Percentiles rank a stretch among this genome's conserved stretches.
Conservation (phyloP, 345 rosid species). For the Physaria fendleri region DNA sequence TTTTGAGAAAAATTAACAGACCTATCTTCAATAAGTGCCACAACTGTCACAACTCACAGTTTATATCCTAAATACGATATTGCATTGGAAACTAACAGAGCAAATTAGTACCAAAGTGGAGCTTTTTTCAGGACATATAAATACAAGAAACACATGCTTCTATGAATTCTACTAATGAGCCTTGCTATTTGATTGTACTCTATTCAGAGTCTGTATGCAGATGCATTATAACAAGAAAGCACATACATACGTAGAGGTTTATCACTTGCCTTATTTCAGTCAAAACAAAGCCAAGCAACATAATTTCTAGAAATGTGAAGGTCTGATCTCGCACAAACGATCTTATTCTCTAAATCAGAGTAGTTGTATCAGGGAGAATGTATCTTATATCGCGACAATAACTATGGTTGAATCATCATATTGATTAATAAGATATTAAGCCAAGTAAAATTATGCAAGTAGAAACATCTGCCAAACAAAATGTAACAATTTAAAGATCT, state of each 20-base stretch:
- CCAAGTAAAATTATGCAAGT: background rate
- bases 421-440: constrained; percentile 1
- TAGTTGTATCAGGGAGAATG: background rate
- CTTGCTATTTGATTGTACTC: too few species aligned
- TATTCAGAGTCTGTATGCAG: background rate
- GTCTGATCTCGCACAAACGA: background rate
- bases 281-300: background rate
- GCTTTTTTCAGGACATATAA: background rate
- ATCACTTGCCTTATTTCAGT: background rate
- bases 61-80: background rate
- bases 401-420: constrained; percentile 11
- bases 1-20: background rate
- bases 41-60: background rate
- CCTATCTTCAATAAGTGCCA: background rate
- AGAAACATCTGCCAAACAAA: background rate
- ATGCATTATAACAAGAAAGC: background rate
- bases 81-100: background rate
- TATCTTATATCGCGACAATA: constrained; percentile 3
- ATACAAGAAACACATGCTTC: background rate
- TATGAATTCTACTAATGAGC: background rate
- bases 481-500: constrained; percentile 6
- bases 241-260: background rate
- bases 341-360: background rate
- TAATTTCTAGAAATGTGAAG: background rate
- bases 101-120: background rate